These are phyloP conservation scores for Acmispon strigosus DNA, from an alignment of 306 rosid genomes.

Conservation along the genomic window DNA sequence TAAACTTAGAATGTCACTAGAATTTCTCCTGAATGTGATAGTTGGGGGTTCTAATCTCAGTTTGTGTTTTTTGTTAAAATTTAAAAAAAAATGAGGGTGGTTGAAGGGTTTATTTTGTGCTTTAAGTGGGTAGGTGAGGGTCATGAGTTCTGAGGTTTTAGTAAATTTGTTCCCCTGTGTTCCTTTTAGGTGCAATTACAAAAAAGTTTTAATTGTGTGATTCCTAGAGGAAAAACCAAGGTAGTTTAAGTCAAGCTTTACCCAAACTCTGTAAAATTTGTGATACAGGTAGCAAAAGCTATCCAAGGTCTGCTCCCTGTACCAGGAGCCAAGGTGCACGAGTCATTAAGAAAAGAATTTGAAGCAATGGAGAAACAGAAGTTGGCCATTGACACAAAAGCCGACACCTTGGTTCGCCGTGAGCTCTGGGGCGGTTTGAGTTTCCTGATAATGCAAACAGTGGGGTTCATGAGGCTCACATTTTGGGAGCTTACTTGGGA, in stretches of 20 bases:
- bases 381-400: conserved; percentile 38
- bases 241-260: conserved; percentile 27
- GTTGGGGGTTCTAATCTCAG: not conserved
- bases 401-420: conserved; percentile 45
- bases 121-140: not conserved
- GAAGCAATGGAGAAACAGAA: conserved; percentile 56
- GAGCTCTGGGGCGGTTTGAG: conserved; percentile 66
- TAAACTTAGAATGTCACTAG: not conserved
- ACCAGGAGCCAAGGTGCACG: conserved; percentile 25
- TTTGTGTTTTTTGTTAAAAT: not conserved
- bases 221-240: conserved; percentile 17
- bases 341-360: conserved; percentile 36
- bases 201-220: not conserved
- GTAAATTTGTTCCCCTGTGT: not conserved
- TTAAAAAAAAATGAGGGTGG: not conserved
- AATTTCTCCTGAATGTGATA: not conserved
- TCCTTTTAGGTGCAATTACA: not conserved
- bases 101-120: not conserved
- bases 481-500: conserved; percentile 96
- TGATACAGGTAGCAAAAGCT: conserved; percentile 54
- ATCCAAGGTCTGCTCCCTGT: conserved; percentile 30
- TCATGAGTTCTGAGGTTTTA: not conserved
- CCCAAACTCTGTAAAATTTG: conserved; percentile 39
- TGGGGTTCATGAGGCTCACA: conserved; percentile 69
- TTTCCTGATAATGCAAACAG: conserved; percentile 48